Percentiles rank a stretch among this genome's conserved stretches.
These are phyloP conservation scores for Rhododendron vialii DNA, from an alignment of 148 eudicot species.

Conservation along the genomic window DNA sequence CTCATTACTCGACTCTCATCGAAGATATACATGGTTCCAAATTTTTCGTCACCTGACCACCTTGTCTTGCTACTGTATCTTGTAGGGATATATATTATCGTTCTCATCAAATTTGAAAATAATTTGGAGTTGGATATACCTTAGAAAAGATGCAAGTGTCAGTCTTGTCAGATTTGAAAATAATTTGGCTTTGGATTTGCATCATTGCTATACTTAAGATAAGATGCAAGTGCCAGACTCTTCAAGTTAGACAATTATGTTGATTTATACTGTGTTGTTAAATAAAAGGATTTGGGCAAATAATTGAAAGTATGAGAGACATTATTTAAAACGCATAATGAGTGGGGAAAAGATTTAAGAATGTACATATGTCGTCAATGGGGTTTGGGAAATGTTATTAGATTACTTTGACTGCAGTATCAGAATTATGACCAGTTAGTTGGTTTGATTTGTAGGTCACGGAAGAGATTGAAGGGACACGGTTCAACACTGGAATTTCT, in stretches of 20 bases:
- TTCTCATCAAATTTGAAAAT: background rate
- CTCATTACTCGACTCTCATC: background rate
- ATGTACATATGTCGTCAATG: background rate
- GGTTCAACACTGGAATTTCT: slow-evolving; percentile 97
- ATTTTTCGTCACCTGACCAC: background rate
- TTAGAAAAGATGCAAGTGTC: background rate
- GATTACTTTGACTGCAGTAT: background rate
- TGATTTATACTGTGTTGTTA: background rate
- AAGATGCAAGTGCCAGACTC: background rate
- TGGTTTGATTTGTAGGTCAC: slow-evolving; percentile 52
- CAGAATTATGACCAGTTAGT: background rate
- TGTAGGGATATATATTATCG: background rate
- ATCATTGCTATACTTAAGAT: background rate
- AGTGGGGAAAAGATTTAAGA: background rate
- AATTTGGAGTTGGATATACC: background rate
- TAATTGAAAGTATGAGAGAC: background rate
- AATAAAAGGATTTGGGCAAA: background rate
- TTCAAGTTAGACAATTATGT: background rate
- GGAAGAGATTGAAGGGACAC: slow-evolving; percentile 86
- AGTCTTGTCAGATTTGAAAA: background rate
- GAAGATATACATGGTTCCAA: background rate
- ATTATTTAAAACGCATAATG: background rate
- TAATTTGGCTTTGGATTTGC: background rate
- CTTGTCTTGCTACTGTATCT: background rate
- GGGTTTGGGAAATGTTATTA: background rate